Evolutionary conservation across 345 rosid species (phyloP).

Genomic region (Citrus medica): DNA sequence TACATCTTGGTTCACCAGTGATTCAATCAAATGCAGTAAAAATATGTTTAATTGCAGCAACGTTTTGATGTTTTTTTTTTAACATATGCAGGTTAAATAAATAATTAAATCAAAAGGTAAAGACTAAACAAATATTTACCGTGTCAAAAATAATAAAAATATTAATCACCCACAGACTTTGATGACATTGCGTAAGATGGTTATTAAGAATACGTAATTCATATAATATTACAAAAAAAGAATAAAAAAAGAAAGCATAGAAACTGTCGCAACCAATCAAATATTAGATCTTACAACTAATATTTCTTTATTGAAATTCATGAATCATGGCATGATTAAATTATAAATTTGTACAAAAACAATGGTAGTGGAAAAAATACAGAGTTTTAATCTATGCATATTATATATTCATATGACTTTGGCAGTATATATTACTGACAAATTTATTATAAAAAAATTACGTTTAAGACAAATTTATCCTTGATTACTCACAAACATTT

Average conservation of each 20-base stretch:
- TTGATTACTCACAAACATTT: background rate
- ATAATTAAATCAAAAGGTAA: too few species aligned
- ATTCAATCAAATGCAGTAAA: too few species aligned
- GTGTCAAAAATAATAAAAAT: too few species aligned
- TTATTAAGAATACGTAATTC: background rate
- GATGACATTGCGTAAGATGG: background rate
- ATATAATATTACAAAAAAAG: too few species aligned
- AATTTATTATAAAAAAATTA: background rate
- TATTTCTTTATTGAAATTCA: background rate
- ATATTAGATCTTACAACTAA: background rate
- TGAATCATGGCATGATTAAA: background rate
- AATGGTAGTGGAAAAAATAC: background rate
- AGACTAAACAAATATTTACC: too few species aligned
- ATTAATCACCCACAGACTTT: too few species aligned
- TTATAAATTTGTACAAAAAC: background rate
- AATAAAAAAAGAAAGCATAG: background rate
- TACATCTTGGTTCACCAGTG: too few species aligned
- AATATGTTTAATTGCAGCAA: accelerated
- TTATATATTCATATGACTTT: background rate
- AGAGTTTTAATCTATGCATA: background rate
- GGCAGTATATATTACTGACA: background rate
- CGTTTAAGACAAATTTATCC: background rate
- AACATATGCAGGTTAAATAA: too few species aligned
- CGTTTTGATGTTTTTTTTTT: too few species aligned
- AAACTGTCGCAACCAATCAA: background rate